Conservation (phyloP, 164 flowering plant genomes). For the Tetrastigma voinierianum region DNA sequence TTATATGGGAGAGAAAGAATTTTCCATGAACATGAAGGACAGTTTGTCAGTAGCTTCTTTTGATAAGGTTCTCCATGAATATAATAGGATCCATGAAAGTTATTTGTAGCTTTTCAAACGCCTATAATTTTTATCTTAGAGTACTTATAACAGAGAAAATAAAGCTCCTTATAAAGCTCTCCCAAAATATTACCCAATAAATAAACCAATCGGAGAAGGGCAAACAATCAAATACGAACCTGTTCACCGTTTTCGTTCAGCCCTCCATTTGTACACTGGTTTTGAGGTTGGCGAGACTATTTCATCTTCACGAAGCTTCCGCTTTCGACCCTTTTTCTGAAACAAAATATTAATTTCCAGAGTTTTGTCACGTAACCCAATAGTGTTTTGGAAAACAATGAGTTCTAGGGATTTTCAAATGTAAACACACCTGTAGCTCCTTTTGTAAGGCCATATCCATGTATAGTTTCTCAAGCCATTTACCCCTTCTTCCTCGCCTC, state of each 20-base stretch:
- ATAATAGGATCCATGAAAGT: too few species aligned
- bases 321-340: slow-evolving; percentile 78
- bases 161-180: too few species aligned
- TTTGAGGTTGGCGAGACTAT: slow-evolving; percentile 53
- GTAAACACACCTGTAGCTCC: slow-evolving; percentile 63
- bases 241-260: slow-evolving; percentile 55
- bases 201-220: too few species aligned
- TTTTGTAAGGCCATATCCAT: slow-evolving; percentile 72
- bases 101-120: too few species aligned
- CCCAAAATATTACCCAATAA: too few species aligned
- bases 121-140: too few species aligned
- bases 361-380: not conserved
- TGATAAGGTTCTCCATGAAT: too few species aligned
- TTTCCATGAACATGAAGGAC: too few species aligned
- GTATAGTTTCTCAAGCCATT: slow-evolving; percentile 54
- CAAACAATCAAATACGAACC: too few species aligned
- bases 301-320: slow-evolving; percentile 84
- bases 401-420: not conserved
- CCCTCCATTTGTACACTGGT: slow-evolving; percentile 83
- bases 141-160: too few species aligned
- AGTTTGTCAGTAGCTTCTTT: too few species aligned
- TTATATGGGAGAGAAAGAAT: too few species aligned
- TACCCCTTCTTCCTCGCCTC: slow-evolving; percentile 64
- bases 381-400: not conserved
- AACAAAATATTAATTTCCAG: not conserved